These are phyloP conservation scores for Pestalotiopsis sp. DNA, from an alignment of 2,329 filamentous ascomycete genomes.

Conservation along the genomic window DNA sequence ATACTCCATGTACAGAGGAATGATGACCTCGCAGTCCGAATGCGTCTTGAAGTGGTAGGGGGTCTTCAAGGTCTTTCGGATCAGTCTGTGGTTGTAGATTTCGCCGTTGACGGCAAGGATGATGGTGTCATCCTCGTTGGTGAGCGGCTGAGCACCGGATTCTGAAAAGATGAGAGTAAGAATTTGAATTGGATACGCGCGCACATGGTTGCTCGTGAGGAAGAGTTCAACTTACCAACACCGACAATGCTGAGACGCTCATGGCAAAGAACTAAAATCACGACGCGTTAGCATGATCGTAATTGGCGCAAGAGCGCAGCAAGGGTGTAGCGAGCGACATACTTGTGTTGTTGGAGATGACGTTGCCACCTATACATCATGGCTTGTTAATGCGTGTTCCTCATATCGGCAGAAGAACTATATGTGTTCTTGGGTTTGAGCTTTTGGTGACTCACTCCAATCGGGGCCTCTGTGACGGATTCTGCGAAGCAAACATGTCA, in stretches of 20 bases:
- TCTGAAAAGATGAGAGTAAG: slow-evolving; percentile 55
- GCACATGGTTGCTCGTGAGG: slow-evolving; percentile 23
- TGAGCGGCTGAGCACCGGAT: slow-evolving; percentile 91
- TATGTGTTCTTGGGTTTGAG: slow-evolving; percentile 18
- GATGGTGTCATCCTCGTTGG: slow-evolving; percentile 87
- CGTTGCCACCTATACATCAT: slow-evolving; percentile 72
- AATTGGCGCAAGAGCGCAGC: neutral
- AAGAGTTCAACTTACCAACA: slow-evolving; percentile 67
- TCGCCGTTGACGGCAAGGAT: slow-evolving; percentile 98
- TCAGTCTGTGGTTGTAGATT: slow-evolving; percentile 98
- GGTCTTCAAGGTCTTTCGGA: slow-evolving; percentile 83
- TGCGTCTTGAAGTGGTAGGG: slow-evolving; percentile 97
- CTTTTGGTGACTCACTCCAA: slow-evolving; percentile 78
- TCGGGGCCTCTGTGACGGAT: slow-evolving; percentile 96
- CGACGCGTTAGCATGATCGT: slow-evolving; percentile 13
- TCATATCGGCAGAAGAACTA: neutral
- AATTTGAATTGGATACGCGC: no score
- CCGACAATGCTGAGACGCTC: slow-evolving; percentile 97
- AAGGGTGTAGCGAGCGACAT: slow-evolving; percentile 37
- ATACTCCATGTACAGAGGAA: slow-evolving; percentile 93
- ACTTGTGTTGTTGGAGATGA: slow-evolving; percentile 91
- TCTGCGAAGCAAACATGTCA: slow-evolving; percentile 52
- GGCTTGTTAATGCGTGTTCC: slow-evolving; percentile 23
- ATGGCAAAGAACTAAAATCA: slow-evolving; percentile 81
- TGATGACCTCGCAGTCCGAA: slow-evolving; percentile 98